Conservation (phyloP, 768 basidiomycete genomes). For the Pilatotrama ljubarskyi region DNA sequence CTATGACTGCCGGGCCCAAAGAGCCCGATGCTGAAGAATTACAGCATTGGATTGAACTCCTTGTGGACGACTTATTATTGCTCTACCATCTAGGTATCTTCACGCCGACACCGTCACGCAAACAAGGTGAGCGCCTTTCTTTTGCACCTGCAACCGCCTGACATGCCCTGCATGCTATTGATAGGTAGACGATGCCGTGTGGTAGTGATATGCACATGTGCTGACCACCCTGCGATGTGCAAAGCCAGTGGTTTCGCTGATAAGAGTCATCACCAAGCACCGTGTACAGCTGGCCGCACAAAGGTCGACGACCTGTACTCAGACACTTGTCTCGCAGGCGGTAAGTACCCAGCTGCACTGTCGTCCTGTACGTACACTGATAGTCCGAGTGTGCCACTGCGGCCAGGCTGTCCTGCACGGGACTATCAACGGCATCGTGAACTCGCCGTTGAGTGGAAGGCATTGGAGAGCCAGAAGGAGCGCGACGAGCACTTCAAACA, state of each 20-base stretch:
- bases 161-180: too few relatives aligned
- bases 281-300: neutral
- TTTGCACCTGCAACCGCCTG: neutral
- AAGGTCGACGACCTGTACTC: neutral
- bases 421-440: neutral
- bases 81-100: neutral
- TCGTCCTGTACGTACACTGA: neutral
- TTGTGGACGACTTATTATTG: constrained; percentile 1
- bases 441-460: neutral
- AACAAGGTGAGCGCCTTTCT: neutral
- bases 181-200: neutral
- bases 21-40: constrained; percentile 3
- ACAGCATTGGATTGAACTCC: neutral
- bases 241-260: constrained; percentile 2
- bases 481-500: neutral
- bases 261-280: neutral
- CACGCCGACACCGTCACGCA: neutral
- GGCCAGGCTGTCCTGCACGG: neutral
- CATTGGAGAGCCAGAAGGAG: neutral
- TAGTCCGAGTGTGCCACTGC: neutral
- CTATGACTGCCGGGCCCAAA: neutral
- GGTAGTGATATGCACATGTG: neutral
- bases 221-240: constrained; percentile 6
- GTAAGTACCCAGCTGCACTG: too few relatives aligned
- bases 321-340: neutral